Evolutionary conservation across 1,284 basidiomycete genomes (phyloP).

Genomic region (Cryptococcus jaspeensis): DNA sequence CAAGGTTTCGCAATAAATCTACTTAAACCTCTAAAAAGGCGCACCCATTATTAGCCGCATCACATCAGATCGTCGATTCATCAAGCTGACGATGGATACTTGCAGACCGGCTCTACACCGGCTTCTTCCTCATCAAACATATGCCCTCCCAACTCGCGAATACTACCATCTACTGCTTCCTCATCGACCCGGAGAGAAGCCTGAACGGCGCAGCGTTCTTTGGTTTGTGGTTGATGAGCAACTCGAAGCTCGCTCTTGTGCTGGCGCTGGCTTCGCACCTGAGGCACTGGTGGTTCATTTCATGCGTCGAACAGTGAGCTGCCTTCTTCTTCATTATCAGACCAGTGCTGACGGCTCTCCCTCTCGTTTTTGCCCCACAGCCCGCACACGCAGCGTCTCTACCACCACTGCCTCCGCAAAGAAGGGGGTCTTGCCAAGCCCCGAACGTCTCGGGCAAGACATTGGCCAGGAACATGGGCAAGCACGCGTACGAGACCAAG

Average conservation of each 20-base stretch:
- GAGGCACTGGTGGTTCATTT: slow-evolving; percentile 88
- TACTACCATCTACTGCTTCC: slow-evolving; percentile 93
- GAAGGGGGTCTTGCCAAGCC: slow-evolving; percentile 97
- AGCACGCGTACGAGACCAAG: slow-evolving; percentile 70
- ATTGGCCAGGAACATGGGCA: slow-evolving; percentile 58
- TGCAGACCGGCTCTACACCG: slow-evolving; percentile 91
- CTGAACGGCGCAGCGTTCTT: slow-evolving; percentile 96
- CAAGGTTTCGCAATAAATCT: no score
- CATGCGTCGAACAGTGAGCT: slow-evolving; percentile 77
- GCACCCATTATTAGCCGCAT: no score
- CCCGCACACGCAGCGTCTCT: slow-evolving; percentile 95
- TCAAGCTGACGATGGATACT: background rate
- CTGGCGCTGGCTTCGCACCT: slow-evolving; percentile 83
- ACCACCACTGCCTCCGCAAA: slow-evolving; percentile 86
- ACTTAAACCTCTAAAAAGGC: no score
- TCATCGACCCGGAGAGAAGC: slow-evolving; percentile 90
- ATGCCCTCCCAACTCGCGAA: slow-evolving; percentile 90
- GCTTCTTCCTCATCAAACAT: slow-evolving; percentile 91
- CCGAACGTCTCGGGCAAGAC: slow-evolving; percentile 73
- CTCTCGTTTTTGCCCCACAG: slow-evolving; percentile 56
- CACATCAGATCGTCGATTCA: no score
- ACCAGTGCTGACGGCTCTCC: background rate
- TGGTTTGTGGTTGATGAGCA: slow-evolving; percentile 85
- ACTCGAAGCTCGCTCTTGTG: slow-evolving; percentile 77
- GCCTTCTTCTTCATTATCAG: background rate